These are phyloP conservation scores for Ascomycota sp. DNA, from an alignment of 2,329 filamentous ascomycete genomes.

Conservation along the genomic window DNA sequence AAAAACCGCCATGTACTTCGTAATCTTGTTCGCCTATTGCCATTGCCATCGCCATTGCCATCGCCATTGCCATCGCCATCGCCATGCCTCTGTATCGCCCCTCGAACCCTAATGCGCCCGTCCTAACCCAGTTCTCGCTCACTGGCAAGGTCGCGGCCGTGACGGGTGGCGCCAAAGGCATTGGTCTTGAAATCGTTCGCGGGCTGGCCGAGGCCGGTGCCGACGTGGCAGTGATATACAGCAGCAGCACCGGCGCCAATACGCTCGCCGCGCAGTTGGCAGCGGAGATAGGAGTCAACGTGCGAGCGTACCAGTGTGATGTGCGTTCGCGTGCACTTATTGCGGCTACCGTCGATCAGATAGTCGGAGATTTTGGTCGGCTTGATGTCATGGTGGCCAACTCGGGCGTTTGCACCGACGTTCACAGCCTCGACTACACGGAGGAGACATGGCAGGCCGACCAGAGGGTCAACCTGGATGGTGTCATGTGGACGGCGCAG, in stretches of 20 bases:
- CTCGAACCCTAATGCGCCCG: no score
- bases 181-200: constrained; percentile 63
- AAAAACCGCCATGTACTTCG: no score
- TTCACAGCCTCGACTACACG: constrained; percentile 62
- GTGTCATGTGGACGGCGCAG: constrained; percentile 59
- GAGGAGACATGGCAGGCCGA: constrained; percentile 57
- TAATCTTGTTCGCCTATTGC: no score
- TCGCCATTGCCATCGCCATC: no score
- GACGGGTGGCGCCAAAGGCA: constrained; percentile 56
- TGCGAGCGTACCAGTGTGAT: constrained; percentile 61
- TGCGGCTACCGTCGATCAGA: constrained; percentile 44
- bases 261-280: constrained; percentile 61
- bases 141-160: constrained; percentile 54
- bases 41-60: no score
- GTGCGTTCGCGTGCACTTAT: constrained; percentile 53
- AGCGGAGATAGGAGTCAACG: constrained; percentile 48
- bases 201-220: constrained; percentile 59
- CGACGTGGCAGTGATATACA: constrained; percentile 50
- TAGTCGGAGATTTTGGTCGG: constrained; percentile 44
- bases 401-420: constrained; percentile 66
- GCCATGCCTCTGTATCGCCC: no score
- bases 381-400: constrained; percentile 64
- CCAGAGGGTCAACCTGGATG: constrained; percentile 66
- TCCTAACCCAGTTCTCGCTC: no score
- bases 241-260: no score